Evolutionary conservation across 1,284 basidiomycete genomes (phyloP), one percentile per base, ranked within the genome.

Genomic region (Naganishia albida): DNA sequence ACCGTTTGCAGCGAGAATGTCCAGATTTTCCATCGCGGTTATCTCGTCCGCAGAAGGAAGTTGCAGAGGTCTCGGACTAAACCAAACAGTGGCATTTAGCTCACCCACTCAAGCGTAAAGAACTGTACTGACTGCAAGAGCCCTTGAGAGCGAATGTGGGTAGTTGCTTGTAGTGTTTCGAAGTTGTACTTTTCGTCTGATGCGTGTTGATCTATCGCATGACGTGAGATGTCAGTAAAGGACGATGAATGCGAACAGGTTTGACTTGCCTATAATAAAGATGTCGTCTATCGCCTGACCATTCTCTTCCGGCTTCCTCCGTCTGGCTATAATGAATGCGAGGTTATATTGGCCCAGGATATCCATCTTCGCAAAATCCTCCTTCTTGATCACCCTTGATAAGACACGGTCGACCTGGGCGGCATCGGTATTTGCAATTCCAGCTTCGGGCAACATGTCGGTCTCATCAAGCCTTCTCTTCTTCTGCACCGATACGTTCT

Each of bases 161-260:
- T 96, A 28, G 88, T 90, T 67, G 85, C 83, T 77, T 98, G 95
- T 66, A 99, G 79, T 2, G 85, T 89, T 82, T 99, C 95, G 75
- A 98, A 99, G 75, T 98, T 99, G 81, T 89, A 98, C 81, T 99
- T 99, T 79, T 99, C 96, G 77, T 99, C 95, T 18, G 81, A 80
- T 1, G 84, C 83, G 73, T 85, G 81, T 72, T 82, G 81, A 66
- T 79, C 78, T 65, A 40, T 13, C 15, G 39, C 2, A 34, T n/a
- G 43, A 10, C 28, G 7, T 13, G 18, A 25, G 13, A 8, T 16
- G 26, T 7, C 23, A 44, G 18, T 28, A 10, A 10, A 48, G 10
- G 23, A 1, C 18, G n/a, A 1, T 26, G 23, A 26, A 39, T 20
- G 48, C 34, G 54, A 3, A 12, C 15, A 57, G 70, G 7, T 88